phyloP scores from a whole-genome alignment of 148 eudicot species.

The Talinum fruticosum region DNA sequence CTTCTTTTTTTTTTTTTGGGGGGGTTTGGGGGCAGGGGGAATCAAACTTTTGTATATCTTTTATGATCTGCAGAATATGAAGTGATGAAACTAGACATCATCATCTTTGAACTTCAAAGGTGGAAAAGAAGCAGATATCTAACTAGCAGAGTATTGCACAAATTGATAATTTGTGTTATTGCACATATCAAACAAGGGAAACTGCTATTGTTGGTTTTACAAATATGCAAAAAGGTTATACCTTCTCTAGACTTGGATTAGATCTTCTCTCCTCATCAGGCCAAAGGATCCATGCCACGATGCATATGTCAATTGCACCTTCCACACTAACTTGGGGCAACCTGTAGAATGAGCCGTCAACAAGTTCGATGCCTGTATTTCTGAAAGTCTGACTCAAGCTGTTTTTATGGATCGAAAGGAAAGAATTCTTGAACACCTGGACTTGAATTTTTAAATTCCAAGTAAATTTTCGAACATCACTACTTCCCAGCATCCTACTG shows the following conservation, averaged over 20 bases:
- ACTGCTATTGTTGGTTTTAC: background rate
- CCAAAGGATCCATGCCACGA: slow-evolving; percentile 93
- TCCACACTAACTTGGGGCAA: slow-evolving; percentile 43
- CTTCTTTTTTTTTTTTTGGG: background rate
- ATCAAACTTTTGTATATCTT: background rate
- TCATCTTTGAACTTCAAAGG: background rate
- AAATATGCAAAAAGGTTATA: slow-evolving; percentile 23
- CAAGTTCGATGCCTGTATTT: slow-evolving; percentile 48
- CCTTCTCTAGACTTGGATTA: slow-evolving; percentile 89
- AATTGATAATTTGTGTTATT: background rate
- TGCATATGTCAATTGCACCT: slow-evolving; percentile 61
- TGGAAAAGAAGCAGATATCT: background rate
- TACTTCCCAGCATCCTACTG: slow-evolving; percentile 47
- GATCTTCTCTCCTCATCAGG: slow-evolving; percentile 96
- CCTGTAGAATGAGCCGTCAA: slow-evolving; percentile 60
- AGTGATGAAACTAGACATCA: background rate
- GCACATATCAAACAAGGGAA: background rate
- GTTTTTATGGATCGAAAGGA: slow-evolving; percentile 58
- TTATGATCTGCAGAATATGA: background rate
- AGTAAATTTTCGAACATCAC: slow-evolving; percentile 55
- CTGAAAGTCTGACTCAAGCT: slow-evolving; percentile 46
- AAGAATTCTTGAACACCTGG: slow-evolving; percentile 72
- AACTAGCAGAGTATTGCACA: background rate
- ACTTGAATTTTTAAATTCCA: slow-evolving; percentile 87
- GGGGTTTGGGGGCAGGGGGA: background rate